Evolutionary conservation across 345 rosid genomes (phyloP).

Genomic region (Lepidium sativum): DNA sequence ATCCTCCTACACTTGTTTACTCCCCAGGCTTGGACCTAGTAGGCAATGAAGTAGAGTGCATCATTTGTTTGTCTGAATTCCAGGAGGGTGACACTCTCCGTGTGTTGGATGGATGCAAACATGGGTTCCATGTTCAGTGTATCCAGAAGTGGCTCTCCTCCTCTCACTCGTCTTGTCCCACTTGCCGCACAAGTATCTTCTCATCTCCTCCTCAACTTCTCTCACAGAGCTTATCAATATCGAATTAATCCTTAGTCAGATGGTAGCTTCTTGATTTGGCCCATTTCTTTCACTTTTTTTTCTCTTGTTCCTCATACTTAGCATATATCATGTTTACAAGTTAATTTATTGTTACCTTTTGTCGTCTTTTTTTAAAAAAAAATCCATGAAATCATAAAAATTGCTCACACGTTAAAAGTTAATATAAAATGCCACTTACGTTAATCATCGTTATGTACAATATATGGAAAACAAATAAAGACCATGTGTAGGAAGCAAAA

Average conservation of each 20-base stretch:
- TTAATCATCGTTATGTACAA: background rate
- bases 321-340: background rate
- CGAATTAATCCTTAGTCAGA: background rate
- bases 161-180: constrained; percentile 63
- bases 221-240: background rate
- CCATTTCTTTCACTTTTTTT: background rate
- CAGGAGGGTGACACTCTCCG: constrained; percentile 48
- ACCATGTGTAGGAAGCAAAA: background rate
- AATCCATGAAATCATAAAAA: background rate
- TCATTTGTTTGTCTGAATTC: constrained; percentile 67
- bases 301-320: background rate
- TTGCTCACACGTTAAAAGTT: background rate
- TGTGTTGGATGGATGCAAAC: constrained; percentile 51
- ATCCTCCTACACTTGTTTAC: constrained; percentile 26
- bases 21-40: constrained; percentile 35
- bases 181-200: constrained; percentile 48
- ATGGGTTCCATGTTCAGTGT: constrained; percentile 66
- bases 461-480: background rate
- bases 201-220: constrained; percentile 1
- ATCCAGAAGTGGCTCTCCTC: constrained; percentile 53
- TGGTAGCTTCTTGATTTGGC: constrained; percentile 3
- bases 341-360: background rate
- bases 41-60: constrained; percentile 50
- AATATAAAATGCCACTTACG: background rate
- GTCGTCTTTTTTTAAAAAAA: background rate